phyloP scores from a whole-genome alignment of 805 yeast species.

The Cyberlindnera petersonii region DNA sequence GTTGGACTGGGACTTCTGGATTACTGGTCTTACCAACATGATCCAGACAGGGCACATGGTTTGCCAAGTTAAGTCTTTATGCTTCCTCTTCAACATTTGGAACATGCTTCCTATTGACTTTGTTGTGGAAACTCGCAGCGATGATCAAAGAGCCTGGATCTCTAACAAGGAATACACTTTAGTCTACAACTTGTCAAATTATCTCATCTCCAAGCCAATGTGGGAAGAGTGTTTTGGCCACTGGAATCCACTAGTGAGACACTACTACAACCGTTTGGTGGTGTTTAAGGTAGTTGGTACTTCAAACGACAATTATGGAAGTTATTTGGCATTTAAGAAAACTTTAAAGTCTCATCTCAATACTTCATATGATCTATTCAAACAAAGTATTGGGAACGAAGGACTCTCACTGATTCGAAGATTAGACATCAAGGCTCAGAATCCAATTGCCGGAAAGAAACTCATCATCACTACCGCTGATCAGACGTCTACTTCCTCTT shows the following conservation, averaged over 20 bases:
- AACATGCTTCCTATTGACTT: slow-evolving; percentile 49
- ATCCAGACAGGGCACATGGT: slow-evolving; percentile 59
- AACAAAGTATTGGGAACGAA: background rate
- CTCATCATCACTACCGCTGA: slow-evolving; percentile 35
- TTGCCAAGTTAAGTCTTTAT: slow-evolving; percentile 57
- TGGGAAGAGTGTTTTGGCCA: slow-evolving; percentile 66
- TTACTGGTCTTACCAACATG: slow-evolving; percentile 54
- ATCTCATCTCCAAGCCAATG: slow-evolving; percentile 46
- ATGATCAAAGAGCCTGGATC: slow-evolving; percentile 35
- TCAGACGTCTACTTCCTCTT: slow-evolving; percentile 15
- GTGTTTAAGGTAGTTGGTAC: slow-evolving; percentile 53
- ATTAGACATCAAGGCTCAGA: slow-evolving; percentile 25
- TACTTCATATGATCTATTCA: slow-evolving; percentile 11
- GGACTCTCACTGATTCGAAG: slow-evolving; percentile 1
- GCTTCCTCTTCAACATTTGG: slow-evolving; percentile 73
- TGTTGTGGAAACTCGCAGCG: background rate
- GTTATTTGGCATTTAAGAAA: slow-evolving; percentile 14
- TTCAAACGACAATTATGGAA: slow-evolving; percentile 15
- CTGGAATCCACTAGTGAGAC: slow-evolving; percentile 75
- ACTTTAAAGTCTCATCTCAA: slow-evolving; percentile 8
- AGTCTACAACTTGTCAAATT: slow-evolving; percentile 46
- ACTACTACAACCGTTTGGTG: slow-evolving; percentile 61
- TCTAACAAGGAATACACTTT: slow-evolving; percentile 36
- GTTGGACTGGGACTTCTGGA: slow-evolving; percentile 78
- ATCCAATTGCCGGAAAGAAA: slow-evolving; percentile 46